These are phyloP conservation scores for Omphalea diandra DNA, from an alignment of 441 rosid species.

Conservation along the genomic window DNA sequence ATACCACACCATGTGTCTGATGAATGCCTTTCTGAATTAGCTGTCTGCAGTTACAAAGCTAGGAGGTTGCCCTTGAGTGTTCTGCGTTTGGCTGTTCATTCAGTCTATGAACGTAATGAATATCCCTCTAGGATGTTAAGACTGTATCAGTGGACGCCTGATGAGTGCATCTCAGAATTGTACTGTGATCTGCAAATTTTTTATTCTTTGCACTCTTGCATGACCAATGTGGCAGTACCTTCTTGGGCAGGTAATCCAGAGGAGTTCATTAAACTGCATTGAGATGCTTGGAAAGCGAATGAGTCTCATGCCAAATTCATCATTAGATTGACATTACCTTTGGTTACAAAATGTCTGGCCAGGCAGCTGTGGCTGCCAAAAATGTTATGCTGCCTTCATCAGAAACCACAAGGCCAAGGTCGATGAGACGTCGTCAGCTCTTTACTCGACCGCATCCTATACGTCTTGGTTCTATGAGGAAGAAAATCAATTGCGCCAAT, in stretches of 20 bases:
- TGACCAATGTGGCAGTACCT: slow-evolving; percentile 92
- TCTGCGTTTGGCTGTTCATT: slow-evolving; percentile 86
- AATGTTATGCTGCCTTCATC: slow-evolving; percentile 92
- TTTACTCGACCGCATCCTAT: slow-evolving; percentile 76
- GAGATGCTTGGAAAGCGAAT: slow-evolving; percentile 85
- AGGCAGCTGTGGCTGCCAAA: slow-evolving; percentile 87
- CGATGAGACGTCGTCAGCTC: slow-evolving; percentile 88
- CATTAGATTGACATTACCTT: slow-evolving; percentile 92
- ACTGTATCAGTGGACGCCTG: slow-evolving; percentile 98
- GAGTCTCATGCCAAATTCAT: slow-evolving; percentile 74
- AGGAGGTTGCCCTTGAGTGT: slow-evolving; percentile 91
- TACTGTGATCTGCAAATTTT: slow-evolving; percentile 81
- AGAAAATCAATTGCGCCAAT: slow-evolving; percentile 28
- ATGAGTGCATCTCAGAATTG: slow-evolving; percentile 97
- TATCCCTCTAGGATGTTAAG: slow-evolving; percentile 96
- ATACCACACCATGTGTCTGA: slow-evolving; percentile 96
- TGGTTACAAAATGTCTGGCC: slow-evolving; percentile 93
- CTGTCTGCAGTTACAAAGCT: slow-evolving; percentile 99
- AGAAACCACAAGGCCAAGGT: slow-evolving; percentile 63
- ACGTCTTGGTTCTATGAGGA: slow-evolving; percentile 43
- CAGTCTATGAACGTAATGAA: slow-evolving; percentile 97
- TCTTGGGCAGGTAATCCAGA: slow-evolving; percentile 79
- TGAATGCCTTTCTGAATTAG: slow-evolving; percentile 98
- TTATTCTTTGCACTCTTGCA: slow-evolving; percentile 71
- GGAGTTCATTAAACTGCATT: slow-evolving; percentile 83